Conservation (phyloP, 2,329 filamentous ascomycete species). For the Penicillium nordicum region DNA sequence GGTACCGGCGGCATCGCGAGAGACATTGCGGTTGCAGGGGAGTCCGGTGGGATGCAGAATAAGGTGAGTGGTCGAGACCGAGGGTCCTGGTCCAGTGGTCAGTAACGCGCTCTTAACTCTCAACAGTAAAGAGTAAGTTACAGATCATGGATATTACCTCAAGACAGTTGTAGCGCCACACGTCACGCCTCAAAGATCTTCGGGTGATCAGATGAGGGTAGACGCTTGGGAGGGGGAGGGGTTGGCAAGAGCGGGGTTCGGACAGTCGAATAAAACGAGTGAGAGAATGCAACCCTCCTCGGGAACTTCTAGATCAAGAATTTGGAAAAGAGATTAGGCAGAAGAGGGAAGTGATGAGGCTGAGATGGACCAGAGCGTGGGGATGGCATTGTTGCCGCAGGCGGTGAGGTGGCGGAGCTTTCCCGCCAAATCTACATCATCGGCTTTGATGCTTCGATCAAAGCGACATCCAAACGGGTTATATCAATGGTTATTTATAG, state of each 20-base stretch:
- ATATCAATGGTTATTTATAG: not conserved
- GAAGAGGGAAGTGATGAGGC: constrained; percentile 20
- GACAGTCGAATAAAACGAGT: not conserved
- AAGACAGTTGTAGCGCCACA: constrained; percentile 15
- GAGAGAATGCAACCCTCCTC: not conserved
- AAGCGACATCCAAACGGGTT: not conserved
- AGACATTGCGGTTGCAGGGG: constrained; percentile 31
- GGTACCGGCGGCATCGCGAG: constrained; percentile 45
- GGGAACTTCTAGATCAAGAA: constrained; percentile 1
- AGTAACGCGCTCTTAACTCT: not conserved
- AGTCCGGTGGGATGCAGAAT: not conserved
- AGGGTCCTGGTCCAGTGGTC: not conserved
- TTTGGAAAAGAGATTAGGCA: constrained; percentile 13
- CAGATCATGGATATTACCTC: not conserved
- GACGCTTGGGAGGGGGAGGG: not conserved
- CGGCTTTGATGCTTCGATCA: constrained; percentile 1
- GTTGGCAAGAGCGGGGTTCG: not conserved
- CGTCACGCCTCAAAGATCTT: constrained; percentile 15
- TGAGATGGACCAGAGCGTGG: constrained; percentile 20
- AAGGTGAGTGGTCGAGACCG: constrained; percentile 6
- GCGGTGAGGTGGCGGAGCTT: constrained; percentile 22
- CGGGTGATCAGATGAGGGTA: not conserved
- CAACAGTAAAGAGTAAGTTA: not conserved
- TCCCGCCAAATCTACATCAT: constrained; percentile 12
- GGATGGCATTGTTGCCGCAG: constrained; percentile 19